These are phyloP conservation scores for Neurospora terricola DNA, from an alignment of 495 filamentous ascomycete genomes.

Conservation along the genomic window DNA sequence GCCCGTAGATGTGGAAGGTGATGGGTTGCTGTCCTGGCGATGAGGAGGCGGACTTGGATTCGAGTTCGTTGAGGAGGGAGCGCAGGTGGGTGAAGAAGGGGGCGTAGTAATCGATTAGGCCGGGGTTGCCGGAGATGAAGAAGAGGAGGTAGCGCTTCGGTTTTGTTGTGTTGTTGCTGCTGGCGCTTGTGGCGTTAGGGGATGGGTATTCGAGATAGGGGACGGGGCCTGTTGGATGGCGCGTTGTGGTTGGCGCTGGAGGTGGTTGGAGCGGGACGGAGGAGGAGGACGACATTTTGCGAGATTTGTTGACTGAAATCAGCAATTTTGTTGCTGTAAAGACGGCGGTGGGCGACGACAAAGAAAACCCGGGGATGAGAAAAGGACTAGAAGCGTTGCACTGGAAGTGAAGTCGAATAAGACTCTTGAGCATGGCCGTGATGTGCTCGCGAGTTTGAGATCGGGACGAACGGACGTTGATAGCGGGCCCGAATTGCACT, in stretches of 20 bases:
- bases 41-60: not conserved
- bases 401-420: not conserved
- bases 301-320: not conserved
- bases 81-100: conserved; percentile 49
- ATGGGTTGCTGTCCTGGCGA: not conserved
- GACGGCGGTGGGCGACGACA: not conserved
- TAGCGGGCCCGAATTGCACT: not conserved
- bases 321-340: not conserved
- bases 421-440: not conserved
- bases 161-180: conserved; percentile 2
- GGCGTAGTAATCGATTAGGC: conserved; percentile 71
- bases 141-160: conserved; percentile 27
- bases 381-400: not conserved
- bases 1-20: conserved; percentile 52
- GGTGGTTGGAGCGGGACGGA: not conserved
- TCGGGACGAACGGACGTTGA: not conserved
- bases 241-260: not conserved
- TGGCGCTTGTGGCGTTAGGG: not conserved
- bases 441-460: not conserved
- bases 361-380: not conserved
- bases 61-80: conserved; percentile 20
- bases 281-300: not conserved
- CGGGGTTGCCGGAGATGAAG: conserved; percentile 84
- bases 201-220: conserved; percentile 12
- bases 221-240: not conserved